These are phyloP conservation scores for Xylariaceae sp. DNA, from an alignment of 2,329 filamentous ascomycete species.

Conservation along the genomic window DNA sequence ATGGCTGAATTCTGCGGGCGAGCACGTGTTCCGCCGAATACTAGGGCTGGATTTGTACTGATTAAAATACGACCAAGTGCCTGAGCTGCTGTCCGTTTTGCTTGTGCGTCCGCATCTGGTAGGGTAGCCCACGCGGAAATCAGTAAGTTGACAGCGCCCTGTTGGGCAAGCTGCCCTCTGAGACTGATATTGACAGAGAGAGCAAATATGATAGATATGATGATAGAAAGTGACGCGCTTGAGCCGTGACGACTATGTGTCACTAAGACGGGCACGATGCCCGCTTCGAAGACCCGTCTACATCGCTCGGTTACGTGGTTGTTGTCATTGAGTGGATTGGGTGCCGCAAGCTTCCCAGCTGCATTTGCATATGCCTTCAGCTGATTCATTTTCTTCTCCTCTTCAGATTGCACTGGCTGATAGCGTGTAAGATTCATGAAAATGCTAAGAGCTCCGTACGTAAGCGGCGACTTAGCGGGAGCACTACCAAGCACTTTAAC, in stretches of 20 bases:
- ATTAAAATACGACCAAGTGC: slow-evolving; percentile 86
- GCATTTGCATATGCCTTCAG: slow-evolving; percentile 94
- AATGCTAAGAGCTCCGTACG: slow-evolving; percentile 87
- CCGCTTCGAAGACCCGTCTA: slow-evolving; percentile 77
- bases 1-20: slow-evolving; percentile 80
- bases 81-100: slow-evolving; percentile 71
- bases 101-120: slow-evolving; percentile 53
- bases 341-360: slow-evolving; percentile 66
- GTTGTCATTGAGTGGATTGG: slow-evolving; percentile 76
- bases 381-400: slow-evolving; percentile 89
- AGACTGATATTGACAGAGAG: slow-evolving; percentile 76
- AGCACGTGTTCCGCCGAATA: slow-evolving; percentile 80
- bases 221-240: slow-evolving; percentile 71
- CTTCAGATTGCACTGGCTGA: slow-evolving; percentile 77
- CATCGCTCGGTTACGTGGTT: slow-evolving; percentile 78
- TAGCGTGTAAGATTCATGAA: slow-evolving; percentile 86
- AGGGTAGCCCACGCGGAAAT: slow-evolving; percentile 72
- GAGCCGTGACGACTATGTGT: slow-evolving; percentile 76
- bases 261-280: slow-evolving; percentile 77
- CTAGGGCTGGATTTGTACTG: slow-evolving; percentile 80
- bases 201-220: slow-evolving; percentile 77
- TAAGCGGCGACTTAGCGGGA: slow-evolving; percentile 69
- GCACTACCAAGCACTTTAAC: slow-evolving; percentile 66
- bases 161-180: slow-evolving; percentile 83
- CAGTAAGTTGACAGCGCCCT: slow-evolving; percentile 88